phyloP scores from a whole-genome alignment of 331 rosid species.

The Malus hybrid region DNA sequence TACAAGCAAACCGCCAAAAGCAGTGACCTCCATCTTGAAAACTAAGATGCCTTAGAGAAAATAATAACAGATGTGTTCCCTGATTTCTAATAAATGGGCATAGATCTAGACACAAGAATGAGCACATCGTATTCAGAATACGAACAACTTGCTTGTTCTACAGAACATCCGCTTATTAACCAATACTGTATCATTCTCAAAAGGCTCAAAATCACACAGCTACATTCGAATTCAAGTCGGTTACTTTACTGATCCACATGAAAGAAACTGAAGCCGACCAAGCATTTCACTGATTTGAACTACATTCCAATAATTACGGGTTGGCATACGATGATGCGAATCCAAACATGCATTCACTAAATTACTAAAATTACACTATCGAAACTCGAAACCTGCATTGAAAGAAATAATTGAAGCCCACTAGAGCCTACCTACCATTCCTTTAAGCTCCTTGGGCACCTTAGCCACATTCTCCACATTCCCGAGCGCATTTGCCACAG shows the following conservation, averaged over 20 bases:
- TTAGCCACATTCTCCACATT: slow-evolving; percentile 50
- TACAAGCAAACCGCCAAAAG: background rate
- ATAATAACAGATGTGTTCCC: background rate
- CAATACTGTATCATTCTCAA: background rate
- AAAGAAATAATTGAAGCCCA: background rate
- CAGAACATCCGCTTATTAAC: background rate
- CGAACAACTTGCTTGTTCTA: background rate
- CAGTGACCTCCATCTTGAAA: background rate
- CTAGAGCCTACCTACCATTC: slow-evolving; percentile 46
- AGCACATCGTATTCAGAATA: background rate
- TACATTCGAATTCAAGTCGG: background rate
- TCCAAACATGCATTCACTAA: background rate
- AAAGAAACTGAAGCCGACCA: background rate
- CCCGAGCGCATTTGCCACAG: slow-evolving; percentile 81
- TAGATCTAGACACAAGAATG: background rate
- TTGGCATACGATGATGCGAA: background rate
- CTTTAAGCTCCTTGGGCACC: slow-evolving; percentile 83
- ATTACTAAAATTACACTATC: background rate
- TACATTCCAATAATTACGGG: background rate
- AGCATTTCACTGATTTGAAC: background rate
- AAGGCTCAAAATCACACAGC: background rate
- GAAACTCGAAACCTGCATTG: background rate
- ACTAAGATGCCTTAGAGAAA: background rate
- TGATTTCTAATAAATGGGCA: background rate
- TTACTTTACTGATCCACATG: background rate